Base-by-base conservation (phyloP, 2,329 filamentous ascomycete species). In the Massarina eburnea region DNA sequence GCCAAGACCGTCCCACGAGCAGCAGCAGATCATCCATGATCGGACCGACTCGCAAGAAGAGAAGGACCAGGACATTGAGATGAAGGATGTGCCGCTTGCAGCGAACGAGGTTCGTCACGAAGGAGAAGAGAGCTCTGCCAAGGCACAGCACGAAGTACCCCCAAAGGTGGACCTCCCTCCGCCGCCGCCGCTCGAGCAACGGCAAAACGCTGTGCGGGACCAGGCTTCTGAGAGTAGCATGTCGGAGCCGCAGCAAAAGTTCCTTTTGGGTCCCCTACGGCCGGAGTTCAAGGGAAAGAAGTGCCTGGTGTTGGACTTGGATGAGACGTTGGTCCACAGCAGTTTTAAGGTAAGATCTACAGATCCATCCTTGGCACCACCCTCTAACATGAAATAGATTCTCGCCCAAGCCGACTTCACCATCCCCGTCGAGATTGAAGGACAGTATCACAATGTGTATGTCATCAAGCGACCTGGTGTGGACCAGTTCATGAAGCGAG, bases 381-480 rank as follows among this genome's bases (percentile, higher is more conserved):
- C 22, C 12, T 5, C 10, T 18, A 6, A 26, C 24, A 26, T 41
- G n/a, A 40, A n/a, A 9, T 64, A 97, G 91, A 94, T 97, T 58
- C 80, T 99, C 36, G 91, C 97, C 65, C 92, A 97, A 77, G 94
- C 94, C 47, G 94, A 99, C 72, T 97, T 99, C 68, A 99, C 94
- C 5, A 97, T 99, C 67, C 94, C 94, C 0, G 94, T 99, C 22
- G 94, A 99, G 66, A 99, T 99, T 54, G 94, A 99, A 76, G 94
- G 94, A 45, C 95, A 96, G 71, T 97, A 95, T 68, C 94, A 99
- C 74, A 99, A 99, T 64, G 95, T 99, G 43, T 99, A 99, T 68
- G 94, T 99, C 55, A 99, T 99, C 71, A 99, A 99, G 76, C 84
- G 94, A 62, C 94, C 94, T n/a, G 94, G 94, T 43, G 94, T 99